Percentiles rank a stretch among this genome's conserved stretches.
Evolutionary conservation across 2,329 filamentous ascomycete genomes (phyloP).

Genomic region (Ambrosiella beaveri): DNA sequence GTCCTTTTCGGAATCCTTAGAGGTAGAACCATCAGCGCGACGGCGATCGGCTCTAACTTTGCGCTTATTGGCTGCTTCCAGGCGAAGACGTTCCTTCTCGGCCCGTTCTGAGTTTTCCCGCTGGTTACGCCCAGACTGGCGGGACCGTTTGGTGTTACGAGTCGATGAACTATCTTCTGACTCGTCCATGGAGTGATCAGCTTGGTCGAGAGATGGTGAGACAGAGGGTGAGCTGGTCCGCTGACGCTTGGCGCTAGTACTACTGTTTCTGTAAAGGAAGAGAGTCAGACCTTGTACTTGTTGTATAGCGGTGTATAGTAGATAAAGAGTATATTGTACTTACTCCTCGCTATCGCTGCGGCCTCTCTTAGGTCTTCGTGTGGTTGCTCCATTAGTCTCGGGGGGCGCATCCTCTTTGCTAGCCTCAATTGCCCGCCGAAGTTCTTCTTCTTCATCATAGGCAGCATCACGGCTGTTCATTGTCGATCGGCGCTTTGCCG

Average conservation of each 20-base stretch:
- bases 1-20: constrained; percentile 17
- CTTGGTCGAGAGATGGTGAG: constrained; percentile 33
- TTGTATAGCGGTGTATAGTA: background rate
- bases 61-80: constrained; percentile 60
- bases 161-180: constrained; percentile 51
- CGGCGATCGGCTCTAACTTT: constrained; percentile 69
- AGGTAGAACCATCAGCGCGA: constrained; percentile 54
- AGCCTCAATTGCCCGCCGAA: constrained; percentile 81
- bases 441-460: constrained; percentile 84
- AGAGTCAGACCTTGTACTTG: background rate
- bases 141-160: constrained; percentile 40
- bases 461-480: constrained; percentile 95
- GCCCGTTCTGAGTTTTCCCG: constrained; percentile 50
- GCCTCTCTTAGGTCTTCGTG: constrained; percentile 54
- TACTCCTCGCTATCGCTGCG: constrained; percentile 92
- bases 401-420: constrained; percentile 65
- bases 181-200: constrained; percentile 36
- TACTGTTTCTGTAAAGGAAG: constrained; percentile 39
- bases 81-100: constrained; percentile 55
- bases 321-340: constrained; percentile 22
- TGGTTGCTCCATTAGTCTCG: constrained; percentile 33
- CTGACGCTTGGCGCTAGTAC: constrained; percentile 54
- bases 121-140: constrained; percentile 37
- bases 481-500: constrained; percentile 74
- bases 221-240: constrained; percentile 63